Evolutionary conservation across 2,329 filamentous ascomycete genomes (phyloP), one percentile per base, ranked within the genome.

Genomic region (Fusarium papillatum): DNA sequence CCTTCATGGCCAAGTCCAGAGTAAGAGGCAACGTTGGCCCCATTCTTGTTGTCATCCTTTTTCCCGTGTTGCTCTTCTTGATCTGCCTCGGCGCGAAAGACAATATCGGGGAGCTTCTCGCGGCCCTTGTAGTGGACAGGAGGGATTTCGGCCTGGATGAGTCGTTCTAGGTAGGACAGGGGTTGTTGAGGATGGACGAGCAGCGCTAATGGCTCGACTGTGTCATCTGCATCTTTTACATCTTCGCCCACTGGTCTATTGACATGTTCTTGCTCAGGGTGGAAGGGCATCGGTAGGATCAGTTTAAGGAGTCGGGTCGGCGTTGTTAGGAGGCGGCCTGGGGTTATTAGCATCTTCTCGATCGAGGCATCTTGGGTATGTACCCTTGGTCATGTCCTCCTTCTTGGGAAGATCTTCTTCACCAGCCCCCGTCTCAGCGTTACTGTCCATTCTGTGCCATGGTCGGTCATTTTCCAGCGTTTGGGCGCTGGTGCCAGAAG

Each of bases 111-210:
- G 2, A 94, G 89, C 73, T 93, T 92, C 74, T 95, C 91, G n/a
- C 86, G 86, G 9, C 91, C 90, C 11, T 93, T 90, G 60, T 92
- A 89, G 1, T 89, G 86, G 1, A 96, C 87, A 0, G 91, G 90
- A 0, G 95, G 94, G 0, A 98, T 87, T 83, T 98, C 96, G 65
- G 95, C 94, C 81, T 98, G 96, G 59, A 98, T 96, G 5, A 98
- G 87, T 11, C 95, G 91, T 82, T 98, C 95, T 50, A 98, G 91
- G 82, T 98, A 98, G 11, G 95, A 98, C 5, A 98, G 88, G 0
- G 96, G 96, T 81, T 98, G 96, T 73, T 97, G 95, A 0, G 96
- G 95, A 78, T 98, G 96, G 0, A 98, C 90, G 3, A 98, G 90
- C 0, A 98, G 89, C 1, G 95, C 95, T 16, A 98, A 87, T 0